Percentiles rank a stretch among this genome's conserved stretches.
Conservation (phyloP, 2,329 filamentous ascomycete genomes). For the Curvularia sp. region DNA sequence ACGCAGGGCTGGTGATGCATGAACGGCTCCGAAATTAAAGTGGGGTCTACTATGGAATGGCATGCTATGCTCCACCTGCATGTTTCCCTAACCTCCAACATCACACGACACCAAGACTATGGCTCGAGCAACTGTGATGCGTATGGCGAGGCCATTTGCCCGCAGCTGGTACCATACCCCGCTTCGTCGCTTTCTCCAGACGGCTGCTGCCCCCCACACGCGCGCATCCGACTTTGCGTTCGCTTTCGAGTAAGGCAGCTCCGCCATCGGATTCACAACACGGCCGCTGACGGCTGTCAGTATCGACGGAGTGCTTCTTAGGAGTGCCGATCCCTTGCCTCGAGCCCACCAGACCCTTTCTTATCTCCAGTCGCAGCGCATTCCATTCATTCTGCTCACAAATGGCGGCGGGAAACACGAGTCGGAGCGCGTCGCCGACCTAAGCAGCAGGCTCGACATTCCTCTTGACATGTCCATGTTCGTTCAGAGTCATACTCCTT, state of each 20-base stretch:
- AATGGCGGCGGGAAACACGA: slow-evolving; percentile 93
- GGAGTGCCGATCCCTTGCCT: slow-evolving; percentile 78
- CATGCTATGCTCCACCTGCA: not conserved
- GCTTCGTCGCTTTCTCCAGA: slow-evolving; percentile 38
- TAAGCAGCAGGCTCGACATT: slow-evolving; percentile 71
- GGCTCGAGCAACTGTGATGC: slow-evolving; percentile 12
- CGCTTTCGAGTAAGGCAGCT: slow-evolving; percentile 61
- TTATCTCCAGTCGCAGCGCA: slow-evolving; percentile 74
- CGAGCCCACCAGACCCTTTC: slow-evolving; percentile 76
- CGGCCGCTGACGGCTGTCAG: slow-evolving; percentile 53
- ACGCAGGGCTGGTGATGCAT: not conserved
- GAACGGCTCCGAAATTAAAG: slow-evolving; percentile 1
- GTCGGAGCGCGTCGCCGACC: slow-evolving; percentile 72
- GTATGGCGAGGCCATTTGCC: slow-evolving; percentile 31
- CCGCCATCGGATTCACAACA: slow-evolving; percentile 15
- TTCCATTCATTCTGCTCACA: slow-evolving; percentile 93
- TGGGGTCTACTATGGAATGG: not conserved
- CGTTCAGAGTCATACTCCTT: slow-evolving; percentile 91
- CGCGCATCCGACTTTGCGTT: slow-evolving; percentile 64
- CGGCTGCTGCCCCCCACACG: slow-evolving; percentile 25
- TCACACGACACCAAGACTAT: slow-evolving; percentile 5
- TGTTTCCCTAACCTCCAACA: not conserved
- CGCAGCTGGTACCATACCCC: slow-evolving; percentile 17
- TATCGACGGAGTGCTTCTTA: slow-evolving; percentile 95
- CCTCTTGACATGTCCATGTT: slow-evolving; percentile 73